Conservation (phyloP, 768 basidiomycete species). For the Favolaschia claudopus region DNA sequence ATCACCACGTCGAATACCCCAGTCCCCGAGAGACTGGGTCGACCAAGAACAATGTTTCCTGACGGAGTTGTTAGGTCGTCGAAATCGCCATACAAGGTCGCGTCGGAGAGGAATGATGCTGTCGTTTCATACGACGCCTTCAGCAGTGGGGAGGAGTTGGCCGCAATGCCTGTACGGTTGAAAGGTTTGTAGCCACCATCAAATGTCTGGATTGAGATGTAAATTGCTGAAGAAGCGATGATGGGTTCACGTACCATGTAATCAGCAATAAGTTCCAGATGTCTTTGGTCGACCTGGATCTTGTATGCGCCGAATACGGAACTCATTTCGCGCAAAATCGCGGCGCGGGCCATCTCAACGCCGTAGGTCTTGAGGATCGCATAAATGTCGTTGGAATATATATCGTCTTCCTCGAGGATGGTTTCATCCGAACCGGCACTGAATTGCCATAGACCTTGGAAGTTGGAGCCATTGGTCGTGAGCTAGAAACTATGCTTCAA, state of each 20-base stretch:
- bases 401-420: constrained; percentile 77
- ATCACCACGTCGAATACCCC: constrained; percentile 91
- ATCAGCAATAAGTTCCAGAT: constrained; percentile 96
- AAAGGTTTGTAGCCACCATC: constrained; percentile 98
- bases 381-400: constrained; percentile 96
- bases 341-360: constrained; percentile 93
- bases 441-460: constrained; percentile 88
- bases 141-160: constrained; percentile 92
- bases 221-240: background rate
- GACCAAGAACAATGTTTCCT: constrained; percentile 89
- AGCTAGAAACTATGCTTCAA: constrained; percentile 51
- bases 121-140: constrained; percentile 99
- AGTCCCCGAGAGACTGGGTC: constrained; percentile 90
- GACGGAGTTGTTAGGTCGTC: constrained; percentile 92
- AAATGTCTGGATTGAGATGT: constrained; percentile 73
- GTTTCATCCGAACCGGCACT: constrained; percentile 57
- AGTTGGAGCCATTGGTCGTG: constrained; percentile 93
- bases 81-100: constrained; percentile 93
- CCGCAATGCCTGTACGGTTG: constrained; percentile 93
- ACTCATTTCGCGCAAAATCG: constrained; percentile 90
- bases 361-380: constrained; percentile 92
- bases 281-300: constrained; percentile 93
- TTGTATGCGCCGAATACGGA: constrained; percentile 94
- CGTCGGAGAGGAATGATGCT: constrained; percentile 91
- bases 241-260: constrained; percentile 82